Percentiles rank a stretch among this genome's conserved stretches.
These are phyloP conservation scores for Fusarium citri DNA, from an alignment of 2,329 filamentous ascomycete species.

Conservation along the genomic window DNA sequence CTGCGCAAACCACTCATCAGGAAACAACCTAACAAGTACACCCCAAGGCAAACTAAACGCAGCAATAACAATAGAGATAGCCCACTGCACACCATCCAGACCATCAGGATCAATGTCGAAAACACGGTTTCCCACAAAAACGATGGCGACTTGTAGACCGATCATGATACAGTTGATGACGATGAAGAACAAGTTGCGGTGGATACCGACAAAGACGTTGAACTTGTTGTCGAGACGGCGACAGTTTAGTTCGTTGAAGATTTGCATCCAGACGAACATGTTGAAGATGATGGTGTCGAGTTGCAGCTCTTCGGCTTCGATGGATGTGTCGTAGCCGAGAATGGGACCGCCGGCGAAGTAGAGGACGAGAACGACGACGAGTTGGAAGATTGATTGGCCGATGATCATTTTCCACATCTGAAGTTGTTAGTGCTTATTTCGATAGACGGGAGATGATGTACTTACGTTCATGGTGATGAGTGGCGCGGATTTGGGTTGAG, in stretches of 20 bases:
- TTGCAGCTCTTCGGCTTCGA: conserved; percentile 62
- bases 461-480: conserved; percentile 77
- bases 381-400: conserved; percentile 90
- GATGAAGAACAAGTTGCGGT: conserved; percentile 88
- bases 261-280: conserved; percentile 99
- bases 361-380: conserved; percentile 82
- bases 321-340: conserved; percentile 42
- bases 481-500: conserved; percentile 65
- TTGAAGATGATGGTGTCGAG: conserved; percentile 92
- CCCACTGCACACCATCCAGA: conserved; percentile 84
- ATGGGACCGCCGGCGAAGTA: conserved; percentile 75
- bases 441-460: rapidly evolving
- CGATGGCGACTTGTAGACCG: conserved; percentile 87
- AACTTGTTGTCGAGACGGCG: conserved; percentile 93
- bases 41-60: conserved; percentile 24
- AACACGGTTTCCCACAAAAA: conserved; percentile 84
- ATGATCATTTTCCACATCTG: conserved; percentile 99
- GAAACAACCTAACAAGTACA: conserved; percentile 10
- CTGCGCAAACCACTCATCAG: conserved; percentile 25
- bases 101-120: conserved; percentile 75
- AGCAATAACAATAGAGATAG: conserved; percentile 75
- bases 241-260: conserved; percentile 84
- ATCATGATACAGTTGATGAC: conserved; percentile 88
- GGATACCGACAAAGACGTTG: conserved; percentile 93
- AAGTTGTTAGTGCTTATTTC: rapidly evolving